Conservation (phyloP, 345 rosid species). For the Orychophragmus violaceus region DNA sequence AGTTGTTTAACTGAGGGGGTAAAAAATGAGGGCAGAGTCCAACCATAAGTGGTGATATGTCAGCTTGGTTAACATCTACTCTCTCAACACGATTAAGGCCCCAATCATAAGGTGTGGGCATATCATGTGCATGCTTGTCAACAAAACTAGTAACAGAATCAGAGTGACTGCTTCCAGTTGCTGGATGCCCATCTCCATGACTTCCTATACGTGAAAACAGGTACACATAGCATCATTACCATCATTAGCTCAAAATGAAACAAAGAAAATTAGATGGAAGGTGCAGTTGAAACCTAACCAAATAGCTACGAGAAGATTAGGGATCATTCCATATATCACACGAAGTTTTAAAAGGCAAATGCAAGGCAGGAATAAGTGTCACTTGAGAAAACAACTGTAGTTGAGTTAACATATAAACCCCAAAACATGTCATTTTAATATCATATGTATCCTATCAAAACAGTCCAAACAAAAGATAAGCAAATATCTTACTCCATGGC, state of each 20-base stretch:
- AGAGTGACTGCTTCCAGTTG: slow-evolving; percentile 38
- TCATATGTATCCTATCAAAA: slow-evolving; percentile 11
- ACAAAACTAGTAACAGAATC: slow-evolving; percentile 56
- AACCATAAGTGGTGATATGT: slow-evolving; percentile 94
- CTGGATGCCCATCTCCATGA: slow-evolving; percentile 93
- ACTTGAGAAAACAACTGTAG: slow-evolving; percentile 7
- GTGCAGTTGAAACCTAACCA: slow-evolving; percentile 18
- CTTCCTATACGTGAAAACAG: slow-evolving; percentile 44
- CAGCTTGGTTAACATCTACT: slow-evolving; percentile 97
- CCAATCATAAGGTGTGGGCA: slow-evolving; percentile 79
- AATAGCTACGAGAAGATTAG: slow-evolving; percentile 7
- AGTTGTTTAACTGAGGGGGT: not conserved
- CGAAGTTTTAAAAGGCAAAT: not conserved
- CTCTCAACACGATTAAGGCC: slow-evolving; percentile 76
- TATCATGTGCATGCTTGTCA: slow-evolving; percentile 83
- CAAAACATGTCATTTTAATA: too few relatives aligned
- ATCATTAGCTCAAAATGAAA: not conserved
- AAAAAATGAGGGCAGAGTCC: slow-evolving; percentile 5
- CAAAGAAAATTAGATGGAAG: not conserved
- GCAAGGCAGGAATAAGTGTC: slow-evolving; percentile 10
- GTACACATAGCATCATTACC: not conserved
- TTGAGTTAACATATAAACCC: not conserved
- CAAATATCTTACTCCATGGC: slow-evolving; percentile 1
- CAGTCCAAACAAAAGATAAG: slow-evolving; percentile 3
- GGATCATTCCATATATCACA: not conserved